Evolutionary conservation across 2,329 filamentous ascomycete genomes (phyloP).

Genomic region (Penicillium rolfsii): DNA sequence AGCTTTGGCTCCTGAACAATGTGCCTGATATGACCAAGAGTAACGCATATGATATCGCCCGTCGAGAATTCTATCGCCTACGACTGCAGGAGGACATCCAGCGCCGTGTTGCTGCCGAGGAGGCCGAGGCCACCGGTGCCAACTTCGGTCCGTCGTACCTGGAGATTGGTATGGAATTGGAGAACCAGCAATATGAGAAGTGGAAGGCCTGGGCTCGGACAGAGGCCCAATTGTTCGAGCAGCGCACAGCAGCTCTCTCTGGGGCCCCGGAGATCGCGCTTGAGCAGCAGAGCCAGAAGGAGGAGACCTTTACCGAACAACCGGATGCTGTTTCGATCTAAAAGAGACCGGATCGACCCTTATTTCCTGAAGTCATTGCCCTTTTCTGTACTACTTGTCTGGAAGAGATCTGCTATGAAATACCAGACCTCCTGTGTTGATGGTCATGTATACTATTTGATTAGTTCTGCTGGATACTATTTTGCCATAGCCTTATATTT

Average conservation of each 20-base stretch:
- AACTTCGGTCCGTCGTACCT: constrained; percentile 80
- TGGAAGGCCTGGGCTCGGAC: constrained; percentile 81
- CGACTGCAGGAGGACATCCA: constrained; percentile 83
- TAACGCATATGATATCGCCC: constrained; percentile 81
- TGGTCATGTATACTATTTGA: constrained; percentile 33
- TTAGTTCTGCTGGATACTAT: constrained; percentile 21
- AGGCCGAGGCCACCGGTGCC: constrained; percentile 81
- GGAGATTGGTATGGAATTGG: constrained; percentile 78
- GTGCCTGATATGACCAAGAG: constrained; percentile 60
- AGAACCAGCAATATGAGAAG: constrained; percentile 75
- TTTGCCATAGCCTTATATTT: constrained; percentile 21
- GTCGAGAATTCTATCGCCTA: constrained; percentile 86
- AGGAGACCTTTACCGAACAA: constrained; percentile 11
- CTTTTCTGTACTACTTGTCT: constrained; percentile 8
- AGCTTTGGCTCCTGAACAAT: constrained; percentile 79
- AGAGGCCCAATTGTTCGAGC: constrained; percentile 55
- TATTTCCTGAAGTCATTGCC: constrained; percentile 4
- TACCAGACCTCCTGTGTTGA: constrained; percentile 13
- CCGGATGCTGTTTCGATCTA: background rate
- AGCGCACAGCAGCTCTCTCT: constrained; percentile 50
- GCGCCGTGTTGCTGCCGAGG: constrained; percentile 80
- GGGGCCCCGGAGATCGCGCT: constrained; percentile 46
- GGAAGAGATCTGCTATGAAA: constrained; percentile 1
- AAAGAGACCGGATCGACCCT: background rate
- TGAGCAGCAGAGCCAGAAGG: constrained; percentile 37